phyloP scores from a whole-genome alignment of 345 rosid species.

The Eucalyptus decipiens region DNA sequence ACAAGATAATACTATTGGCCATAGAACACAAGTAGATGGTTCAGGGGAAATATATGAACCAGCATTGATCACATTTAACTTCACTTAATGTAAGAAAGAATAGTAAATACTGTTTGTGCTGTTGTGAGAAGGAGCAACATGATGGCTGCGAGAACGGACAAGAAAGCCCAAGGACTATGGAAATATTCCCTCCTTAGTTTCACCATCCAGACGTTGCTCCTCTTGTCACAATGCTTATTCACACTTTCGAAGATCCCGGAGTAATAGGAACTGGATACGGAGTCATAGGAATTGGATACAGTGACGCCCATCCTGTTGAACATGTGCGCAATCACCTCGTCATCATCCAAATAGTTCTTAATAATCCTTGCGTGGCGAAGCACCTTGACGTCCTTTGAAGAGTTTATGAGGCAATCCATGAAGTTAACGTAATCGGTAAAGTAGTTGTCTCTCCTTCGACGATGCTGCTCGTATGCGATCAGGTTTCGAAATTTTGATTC shows the following conservation, averaged over 20 bases:
- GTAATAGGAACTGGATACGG: no score
- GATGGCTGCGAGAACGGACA: fast-evolving
- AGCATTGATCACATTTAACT: no score
- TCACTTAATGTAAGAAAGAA: fast-evolving
- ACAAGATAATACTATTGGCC: no score
- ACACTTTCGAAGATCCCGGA: no score
- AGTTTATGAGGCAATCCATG: not conserved
- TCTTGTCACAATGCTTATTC: fast-evolving
- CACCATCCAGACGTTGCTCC: no score
- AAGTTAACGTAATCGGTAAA: fast-evolving
- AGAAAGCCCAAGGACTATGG: no score
- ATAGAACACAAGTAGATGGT: no score
- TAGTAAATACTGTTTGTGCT: no score
- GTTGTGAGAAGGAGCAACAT: no score
- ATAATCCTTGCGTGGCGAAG: fast-evolving
- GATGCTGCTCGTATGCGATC: not conserved
- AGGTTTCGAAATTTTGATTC: not conserved
- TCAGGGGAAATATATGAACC: no score
- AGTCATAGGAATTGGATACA: not conserved
- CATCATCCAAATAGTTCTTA: not conserved
- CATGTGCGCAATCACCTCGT: not conserved
- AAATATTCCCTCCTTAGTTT: no score
- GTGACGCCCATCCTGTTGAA: not conserved
- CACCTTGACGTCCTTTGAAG: not conserved
- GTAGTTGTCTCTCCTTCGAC: not conserved